Base-by-base conservation (phyloP, 768 basidiomycete species). In the Amanita brunnescens region DNA sequence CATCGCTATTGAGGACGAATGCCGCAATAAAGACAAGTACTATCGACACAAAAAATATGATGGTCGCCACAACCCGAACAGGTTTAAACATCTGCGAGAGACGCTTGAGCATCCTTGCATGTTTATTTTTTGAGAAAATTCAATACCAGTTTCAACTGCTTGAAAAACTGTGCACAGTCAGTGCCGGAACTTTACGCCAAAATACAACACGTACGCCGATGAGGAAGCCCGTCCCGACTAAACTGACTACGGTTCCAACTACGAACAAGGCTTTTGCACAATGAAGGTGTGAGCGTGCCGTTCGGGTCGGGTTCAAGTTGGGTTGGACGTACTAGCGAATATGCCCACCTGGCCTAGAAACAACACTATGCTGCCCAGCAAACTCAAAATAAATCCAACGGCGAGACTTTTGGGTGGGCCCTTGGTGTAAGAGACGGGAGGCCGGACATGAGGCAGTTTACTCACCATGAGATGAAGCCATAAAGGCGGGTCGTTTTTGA, bases 1-100 rank as follows among this genome's bases (percentile, higher is more conserved):
- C 85, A 56, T 79, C 83, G 60, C 73, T 90, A 26, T 59, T 14
- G 16, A 92, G 63, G 14, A 86, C 88, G 64, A 94, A 94, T 1
- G 92, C 93, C 21, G 80, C 83, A 23, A 96, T 77, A 52, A 95
- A 91, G 46, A 92, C 83, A 55, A 95, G 77, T 7, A 66, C 85
- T 55, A 96, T 89, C 13, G 85, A 82, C 1, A 67, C 86, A 10
- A 97, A 63, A 64, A 95, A 81, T 32, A 93, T 62, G 53, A 92
- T 64, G 1, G 90, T 81, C 2, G 93, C 92, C 16, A 89, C 68
- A 5, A 95, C 67, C 47, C 93, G 90, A 18, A 95, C 79, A 45
- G 91, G 88, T 67, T 93, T 93, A 78, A 95, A 95, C 92, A 94
- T 94, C 91, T 92, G 58, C n/a, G 21, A 21, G 41, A 37, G 13